Conservation (phyloP, 2,329 filamentous ascomycete genomes). For the Chaetothyriales sp. region DNA sequence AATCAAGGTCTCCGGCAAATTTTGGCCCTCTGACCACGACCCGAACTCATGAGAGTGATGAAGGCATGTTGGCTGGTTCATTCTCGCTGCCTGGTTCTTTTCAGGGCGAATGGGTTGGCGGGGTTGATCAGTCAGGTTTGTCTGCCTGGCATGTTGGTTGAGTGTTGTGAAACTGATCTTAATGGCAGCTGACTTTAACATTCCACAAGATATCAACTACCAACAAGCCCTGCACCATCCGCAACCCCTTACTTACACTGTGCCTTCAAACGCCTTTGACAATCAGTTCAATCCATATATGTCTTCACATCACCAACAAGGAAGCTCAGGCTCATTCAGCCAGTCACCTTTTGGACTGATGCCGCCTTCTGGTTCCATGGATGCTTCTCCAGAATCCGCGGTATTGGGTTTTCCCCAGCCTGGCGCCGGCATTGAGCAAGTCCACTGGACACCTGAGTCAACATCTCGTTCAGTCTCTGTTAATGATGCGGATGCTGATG, state of each 20-base stretch:
- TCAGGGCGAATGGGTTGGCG: background rate
- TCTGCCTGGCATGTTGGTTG: background rate
- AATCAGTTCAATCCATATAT: background rate
- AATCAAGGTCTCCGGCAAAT: background rate
- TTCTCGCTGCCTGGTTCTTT: background rate
- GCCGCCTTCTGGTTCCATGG: background rate
- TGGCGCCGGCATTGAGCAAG: no score
- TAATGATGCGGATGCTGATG: background rate
- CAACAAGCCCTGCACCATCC: background rate
- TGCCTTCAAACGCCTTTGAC: background rate
- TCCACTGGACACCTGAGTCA: no score
- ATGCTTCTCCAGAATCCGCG: background rate
- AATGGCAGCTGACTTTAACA: background rate
- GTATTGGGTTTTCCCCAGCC: background rate
- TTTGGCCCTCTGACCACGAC: background rate
- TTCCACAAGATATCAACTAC: background rate
- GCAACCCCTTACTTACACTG: background rate
- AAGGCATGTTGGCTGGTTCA: background rate
- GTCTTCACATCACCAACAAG: background rate
- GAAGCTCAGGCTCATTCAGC: background rate
- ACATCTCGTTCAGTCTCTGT: no score
- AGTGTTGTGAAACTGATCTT: background rate
- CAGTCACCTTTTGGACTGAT: background rate
- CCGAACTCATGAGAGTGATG: background rate
- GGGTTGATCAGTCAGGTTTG: background rate